Evolutionary conservation across 2,329 filamentous ascomycete species (phyloP).

Genomic region (Clonostachys rhizophaga): DNA sequence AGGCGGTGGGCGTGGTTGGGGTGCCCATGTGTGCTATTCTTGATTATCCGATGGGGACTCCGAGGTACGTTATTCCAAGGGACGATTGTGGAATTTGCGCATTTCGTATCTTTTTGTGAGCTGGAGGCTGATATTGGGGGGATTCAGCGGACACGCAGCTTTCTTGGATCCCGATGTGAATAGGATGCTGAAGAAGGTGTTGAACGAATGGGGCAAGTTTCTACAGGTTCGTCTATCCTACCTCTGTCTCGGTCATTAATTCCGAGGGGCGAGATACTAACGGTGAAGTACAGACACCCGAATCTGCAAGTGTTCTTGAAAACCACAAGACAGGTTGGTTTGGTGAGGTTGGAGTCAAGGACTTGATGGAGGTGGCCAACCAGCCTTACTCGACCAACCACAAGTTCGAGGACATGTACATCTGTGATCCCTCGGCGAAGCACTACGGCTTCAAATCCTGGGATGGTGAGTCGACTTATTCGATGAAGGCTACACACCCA

Average conservation of each 20-base stretch:
- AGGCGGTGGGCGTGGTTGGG: slow-evolving; percentile 45
- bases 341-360: slow-evolving; percentile 37
- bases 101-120: neutral
- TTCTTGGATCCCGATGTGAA: slow-evolving; percentile 53
- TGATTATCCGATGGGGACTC: slow-evolving; percentile 53
- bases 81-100: too few relatives aligned
- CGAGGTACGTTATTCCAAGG: slow-evolving; percentile 28
- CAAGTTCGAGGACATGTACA: slow-evolving; percentile 55
- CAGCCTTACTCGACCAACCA: slow-evolving; percentile 30
- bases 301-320: slow-evolving; percentile 47
- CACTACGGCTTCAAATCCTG: slow-evolving; percentile 61
- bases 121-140: neutral
- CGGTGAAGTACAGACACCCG: slow-evolving; percentile 30
- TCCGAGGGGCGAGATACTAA: too few relatives aligned
- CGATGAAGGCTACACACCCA: neutral
- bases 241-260: neutral
- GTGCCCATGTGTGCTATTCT: slow-evolving; percentile 49
- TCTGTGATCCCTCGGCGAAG: slow-evolving; percentile 49
- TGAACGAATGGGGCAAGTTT: slow-evolving; percentile 54
- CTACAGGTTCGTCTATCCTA: slow-evolving; percentile 28
- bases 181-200: slow-evolving; percentile 44
- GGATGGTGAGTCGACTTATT: slow-evolving; percentile 41
- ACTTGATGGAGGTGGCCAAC: slow-evolving; percentile 48
- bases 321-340: slow-evolving; percentile 47
- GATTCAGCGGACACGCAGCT: slow-evolving; percentile 39